Conservation (phyloP, 2,329 filamentous ascomycete species). For the Hyphodiscus sp. region DNA sequence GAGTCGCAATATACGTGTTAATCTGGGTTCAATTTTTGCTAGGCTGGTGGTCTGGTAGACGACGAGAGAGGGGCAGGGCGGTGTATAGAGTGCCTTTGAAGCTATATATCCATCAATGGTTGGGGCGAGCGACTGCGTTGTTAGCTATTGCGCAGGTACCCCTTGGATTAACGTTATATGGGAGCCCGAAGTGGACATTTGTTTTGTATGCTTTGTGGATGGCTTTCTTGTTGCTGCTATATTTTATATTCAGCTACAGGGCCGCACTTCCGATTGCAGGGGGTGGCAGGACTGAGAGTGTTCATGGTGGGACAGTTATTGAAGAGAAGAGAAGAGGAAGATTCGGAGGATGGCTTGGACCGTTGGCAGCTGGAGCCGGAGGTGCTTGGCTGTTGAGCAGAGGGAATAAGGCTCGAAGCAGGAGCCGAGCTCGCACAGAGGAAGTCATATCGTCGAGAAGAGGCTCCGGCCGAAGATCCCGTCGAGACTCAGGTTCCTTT, state of each 20-base stretch:
- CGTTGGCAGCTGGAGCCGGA: slow-evolving; percentile 51
- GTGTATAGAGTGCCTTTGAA: slow-evolving; percentile 33
- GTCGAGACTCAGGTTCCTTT: slow-evolving; percentile 41
- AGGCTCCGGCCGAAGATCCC: slow-evolving; percentile 38
- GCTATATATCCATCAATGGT: slow-evolving; percentile 70
- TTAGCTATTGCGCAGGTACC: slow-evolving; percentile 84
- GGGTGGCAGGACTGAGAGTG: slow-evolving; percentile 30
- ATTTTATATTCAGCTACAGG: slow-evolving; percentile 74
- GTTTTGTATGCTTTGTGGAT: slow-evolving; percentile 79
- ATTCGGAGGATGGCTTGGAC: slow-evolving; percentile 43
- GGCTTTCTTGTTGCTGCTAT: slow-evolving; percentile 63
- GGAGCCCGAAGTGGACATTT: slow-evolving; percentile 79
- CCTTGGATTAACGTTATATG: slow-evolving; percentile 84
- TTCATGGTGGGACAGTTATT: slow-evolving; percentile 40
- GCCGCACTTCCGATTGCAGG: slow-evolving; percentile 43
- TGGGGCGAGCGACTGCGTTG: slow-evolving; percentile 69
- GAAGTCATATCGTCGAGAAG: slow-evolving; percentile 48
- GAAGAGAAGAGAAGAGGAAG: slow-evolving; percentile 38
- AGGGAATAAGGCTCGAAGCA: slow-evolving; percentile 17
- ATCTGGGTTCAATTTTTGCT: slow-evolving; percentile 66
- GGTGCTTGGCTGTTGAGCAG: slow-evolving; percentile 44
- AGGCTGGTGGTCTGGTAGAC: slow-evolving; percentile 51
- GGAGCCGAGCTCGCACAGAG: slow-evolving; percentile 25
- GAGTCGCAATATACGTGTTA: slow-evolving; percentile 69
- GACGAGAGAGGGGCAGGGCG: slow-evolving; percentile 35